phyloP scores from a whole-genome alignment of 805 yeast genomes.

The Wickerhamiella occidentalis region DNA sequence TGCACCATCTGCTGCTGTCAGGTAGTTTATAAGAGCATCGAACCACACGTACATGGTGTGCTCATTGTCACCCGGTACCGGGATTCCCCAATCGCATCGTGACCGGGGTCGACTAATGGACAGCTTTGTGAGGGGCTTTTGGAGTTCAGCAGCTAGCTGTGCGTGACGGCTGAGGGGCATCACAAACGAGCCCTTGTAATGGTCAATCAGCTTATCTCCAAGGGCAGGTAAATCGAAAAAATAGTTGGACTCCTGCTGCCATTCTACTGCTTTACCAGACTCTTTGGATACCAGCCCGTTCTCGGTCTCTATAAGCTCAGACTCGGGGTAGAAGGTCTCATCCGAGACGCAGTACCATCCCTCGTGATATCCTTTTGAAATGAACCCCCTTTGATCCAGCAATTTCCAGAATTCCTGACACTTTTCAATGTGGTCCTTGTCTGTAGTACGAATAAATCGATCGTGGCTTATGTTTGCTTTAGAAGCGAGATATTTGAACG shows the following conservation, averaged over 20 bases:
- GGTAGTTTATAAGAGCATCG: slow-evolving; percentile 80
- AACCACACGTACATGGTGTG: slow-evolving; percentile 94
- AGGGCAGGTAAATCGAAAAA: slow-evolving; percentile 66
- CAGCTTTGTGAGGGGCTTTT: slow-evolving; percentile 44
- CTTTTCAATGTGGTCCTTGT: slow-evolving; percentile 55
- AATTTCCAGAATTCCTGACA: slow-evolving; percentile 60
- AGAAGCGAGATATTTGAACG: slow-evolving; percentile 54
- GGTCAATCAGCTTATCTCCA: slow-evolving; percentile 40
- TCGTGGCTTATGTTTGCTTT: slow-evolving; percentile 47
- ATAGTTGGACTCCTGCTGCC: slow-evolving; percentile 72
- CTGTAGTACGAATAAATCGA: slow-evolving; percentile 85
- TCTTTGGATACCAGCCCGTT: slow-evolving; percentile 38
- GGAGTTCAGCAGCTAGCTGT: slow-evolving; percentile 47
- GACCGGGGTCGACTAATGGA: slow-evolving; percentile 78
- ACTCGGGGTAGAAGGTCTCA: slow-evolving; percentile 83
- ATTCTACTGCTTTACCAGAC: slow-evolving; percentile 61
- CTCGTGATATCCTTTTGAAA: slow-evolving; percentile 69
- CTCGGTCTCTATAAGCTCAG: slow-evolving; percentile 42
- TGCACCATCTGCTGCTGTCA: slow-evolving; percentile 35
- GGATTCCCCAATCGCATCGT: slow-evolving; percentile 79
- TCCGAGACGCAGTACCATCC: slow-evolving; percentile 96
- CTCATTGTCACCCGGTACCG: slow-evolving; percentile 64
- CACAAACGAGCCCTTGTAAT: slow-evolving; percentile 50
- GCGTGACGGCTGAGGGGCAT: slow-evolving; percentile 46
- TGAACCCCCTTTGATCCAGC: slow-evolving; percentile 47